These are phyloP conservation scores for Saccharomycopsis babjevae DNA, from an alignment of 805 yeast species.

Conservation along the genomic window DNA sequence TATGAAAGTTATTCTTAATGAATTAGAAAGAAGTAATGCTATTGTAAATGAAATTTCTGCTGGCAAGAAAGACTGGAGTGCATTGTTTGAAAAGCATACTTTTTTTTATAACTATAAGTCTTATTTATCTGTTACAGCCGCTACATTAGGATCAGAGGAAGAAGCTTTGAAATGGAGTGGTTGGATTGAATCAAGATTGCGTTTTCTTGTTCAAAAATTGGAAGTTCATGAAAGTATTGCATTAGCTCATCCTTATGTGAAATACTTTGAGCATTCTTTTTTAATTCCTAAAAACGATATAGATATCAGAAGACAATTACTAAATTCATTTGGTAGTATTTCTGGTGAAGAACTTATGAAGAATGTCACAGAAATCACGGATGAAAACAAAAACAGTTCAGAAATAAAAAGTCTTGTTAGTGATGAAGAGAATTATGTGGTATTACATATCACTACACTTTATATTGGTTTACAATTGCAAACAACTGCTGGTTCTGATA, in stretches of 20 bases:
- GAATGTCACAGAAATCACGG: conserved; percentile 27
- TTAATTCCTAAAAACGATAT: conserved; percentile 32
- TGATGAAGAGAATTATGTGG: conserved; percentile 10
- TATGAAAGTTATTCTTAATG: conserved; percentile 69
- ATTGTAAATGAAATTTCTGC: conserved; percentile 56
- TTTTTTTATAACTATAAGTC: conserved; percentile 80
- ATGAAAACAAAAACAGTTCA: conserved; percentile 28
- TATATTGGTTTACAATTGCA: conserved; percentile 63
- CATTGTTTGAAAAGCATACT: conserved; percentile 65
- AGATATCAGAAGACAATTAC: conserved; percentile 46
- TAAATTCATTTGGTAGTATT: conserved; percentile 53
- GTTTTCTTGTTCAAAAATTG: conserved; percentile 73
- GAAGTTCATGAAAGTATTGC: conserved; percentile 68
- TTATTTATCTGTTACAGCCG: conserved; percentile 72
- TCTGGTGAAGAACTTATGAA: conserved; percentile 39
- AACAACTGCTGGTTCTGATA: conserved; percentile 24
- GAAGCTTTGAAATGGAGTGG: conserved; percentile 91
- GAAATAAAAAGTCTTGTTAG: conserved; percentile 21
- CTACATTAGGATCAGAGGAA: conserved; percentile 63
- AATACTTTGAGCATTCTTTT: conserved; percentile 53
- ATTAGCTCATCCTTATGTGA: conserved; percentile 84
- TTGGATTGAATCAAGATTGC: conserved; percentile 77
- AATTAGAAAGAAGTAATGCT: conserved; percentile 65
- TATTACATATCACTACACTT: conserved; percentile 41
- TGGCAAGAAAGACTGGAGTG: conserved; percentile 64